These are phyloP conservation scores for Acanthamoeba divionensis DNA, from an alignment of 208 protist genomes.

Conservation along the genomic window DNA sequence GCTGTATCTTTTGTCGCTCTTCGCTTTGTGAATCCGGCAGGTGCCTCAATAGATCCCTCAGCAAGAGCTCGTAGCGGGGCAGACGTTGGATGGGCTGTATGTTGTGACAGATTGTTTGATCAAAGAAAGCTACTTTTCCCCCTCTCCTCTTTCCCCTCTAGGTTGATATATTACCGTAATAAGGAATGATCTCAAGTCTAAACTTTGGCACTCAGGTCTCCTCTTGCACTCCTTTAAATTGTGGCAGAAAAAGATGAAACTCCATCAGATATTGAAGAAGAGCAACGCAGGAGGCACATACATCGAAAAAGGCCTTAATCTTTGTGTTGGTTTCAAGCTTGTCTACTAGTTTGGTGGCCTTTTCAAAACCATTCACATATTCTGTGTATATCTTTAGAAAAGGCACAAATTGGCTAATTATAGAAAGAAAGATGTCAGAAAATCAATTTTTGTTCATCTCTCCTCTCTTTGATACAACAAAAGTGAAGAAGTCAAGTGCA, in stretches of 20 bases:
- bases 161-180: not conserved
- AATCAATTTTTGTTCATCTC: no score
- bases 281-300: no score
- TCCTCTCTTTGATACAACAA: no score
- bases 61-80: constrained; percentile 35
- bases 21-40: not conserved
- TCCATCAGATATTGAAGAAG: no score
- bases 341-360: constrained; percentile 15
- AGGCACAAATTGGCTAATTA: constrained; percentile 7
- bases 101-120: not conserved
- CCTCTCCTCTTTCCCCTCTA: no score
- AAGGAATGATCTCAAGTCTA: constrained; percentile 18
- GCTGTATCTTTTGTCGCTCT: constrained; percentile 16
- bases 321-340: constrained; percentile 26
- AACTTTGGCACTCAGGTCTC: constrained; percentile 12
- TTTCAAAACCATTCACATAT: constrained; percentile 48
- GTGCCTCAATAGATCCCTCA: not conserved
- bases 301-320: constrained; percentile 14
- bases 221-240: constrained; percentile 38
- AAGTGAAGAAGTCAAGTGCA: no score
- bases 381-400: constrained; percentile 50
- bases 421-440: no score
- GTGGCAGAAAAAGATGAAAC: no score
- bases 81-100: constrained; percentile 24
- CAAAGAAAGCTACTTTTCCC: not conserved